Conservation (phyloP, 2,329 filamentous ascomycete genomes). For the Aspergillus sp. region DNA sequence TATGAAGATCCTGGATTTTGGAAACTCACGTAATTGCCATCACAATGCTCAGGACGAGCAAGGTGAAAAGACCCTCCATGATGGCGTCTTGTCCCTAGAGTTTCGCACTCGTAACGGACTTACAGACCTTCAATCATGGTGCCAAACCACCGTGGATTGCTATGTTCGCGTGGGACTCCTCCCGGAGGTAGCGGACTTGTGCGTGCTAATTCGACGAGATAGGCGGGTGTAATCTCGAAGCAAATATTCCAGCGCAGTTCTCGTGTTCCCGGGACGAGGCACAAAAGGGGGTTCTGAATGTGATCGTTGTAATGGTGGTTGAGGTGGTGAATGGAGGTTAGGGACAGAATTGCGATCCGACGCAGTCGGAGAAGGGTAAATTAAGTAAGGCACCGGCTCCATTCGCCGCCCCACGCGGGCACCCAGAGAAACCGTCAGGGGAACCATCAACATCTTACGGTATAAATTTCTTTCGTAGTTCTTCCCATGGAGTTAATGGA, state of each 20-base stretch:
- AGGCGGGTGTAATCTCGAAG: neutral
- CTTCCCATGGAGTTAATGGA: neutral
- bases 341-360: constrained; percentile 14
- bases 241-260: neutral
- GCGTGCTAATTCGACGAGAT: neutral
- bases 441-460: neutral
- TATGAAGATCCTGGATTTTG: neutral
- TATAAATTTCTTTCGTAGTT: neutral
- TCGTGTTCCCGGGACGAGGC: neutral
- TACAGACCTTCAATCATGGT: constrained; percentile 25
- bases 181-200: neutral
- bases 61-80: constrained; percentile 58
- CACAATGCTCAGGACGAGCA: constrained; percentile 58
- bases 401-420: neutral
- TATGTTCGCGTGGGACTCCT: neutral
- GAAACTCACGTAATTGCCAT: constrained; percentile 57
- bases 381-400: neutral
- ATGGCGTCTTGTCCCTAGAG: constrained; percentile 30
- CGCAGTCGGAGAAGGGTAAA: constrained; percentile 9
- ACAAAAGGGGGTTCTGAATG: neutral
- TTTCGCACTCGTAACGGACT: constrained; percentile 16
- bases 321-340: constrained; percentile 14
- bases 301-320: neutral
- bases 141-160: constrained; percentile 3
- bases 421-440: neutral